Conservation (phyloP, 257 asterid species). For the Solanum pennellii region DNA sequence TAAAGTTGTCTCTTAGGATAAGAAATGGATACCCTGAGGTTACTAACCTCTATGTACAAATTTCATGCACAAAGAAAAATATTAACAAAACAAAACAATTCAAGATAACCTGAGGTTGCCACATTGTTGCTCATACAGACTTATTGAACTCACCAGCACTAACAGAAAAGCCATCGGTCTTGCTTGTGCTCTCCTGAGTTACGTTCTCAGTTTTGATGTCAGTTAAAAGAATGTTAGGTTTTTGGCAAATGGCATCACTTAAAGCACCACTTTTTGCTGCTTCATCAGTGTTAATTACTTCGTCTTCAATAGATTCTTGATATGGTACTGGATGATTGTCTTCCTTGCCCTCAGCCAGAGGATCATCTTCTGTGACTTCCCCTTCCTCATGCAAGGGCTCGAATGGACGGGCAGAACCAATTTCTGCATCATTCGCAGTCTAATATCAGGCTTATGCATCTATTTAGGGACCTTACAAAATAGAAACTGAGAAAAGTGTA, state of each 20-base stretch:
- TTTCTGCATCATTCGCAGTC: background rate
- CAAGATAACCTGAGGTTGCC: background rate
- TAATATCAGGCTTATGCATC: background rate
- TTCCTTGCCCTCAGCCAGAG: background rate
- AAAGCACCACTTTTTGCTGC: background rate
- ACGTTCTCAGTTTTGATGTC: background rate
- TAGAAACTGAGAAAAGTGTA: background rate
- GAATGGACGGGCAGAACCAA: background rate
- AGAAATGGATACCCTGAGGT: background rate
- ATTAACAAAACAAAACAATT: background rate
- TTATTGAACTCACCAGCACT: slow-evolving; percentile 1
- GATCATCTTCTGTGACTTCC: background rate
- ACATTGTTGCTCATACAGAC: slow-evolving; percentile 15
- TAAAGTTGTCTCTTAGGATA: background rate
- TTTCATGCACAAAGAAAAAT: background rate
- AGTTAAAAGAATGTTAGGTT: background rate
- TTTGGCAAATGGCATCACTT: background rate
- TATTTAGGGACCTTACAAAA: background rate
- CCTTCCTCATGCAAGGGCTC: slow-evolving; percentile 7
- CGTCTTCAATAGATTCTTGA: slow-evolving; percentile 2
- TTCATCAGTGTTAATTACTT: background rate
- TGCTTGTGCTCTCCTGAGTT: background rate
- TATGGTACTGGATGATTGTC: background rate
- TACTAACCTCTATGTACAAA: background rate
- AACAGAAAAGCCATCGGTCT: background rate